Evolutionary conservation across 345 rosid species (phyloP), one percentile per base, ranked within the genome.

Genomic region (Moringa oleifera): DNA sequence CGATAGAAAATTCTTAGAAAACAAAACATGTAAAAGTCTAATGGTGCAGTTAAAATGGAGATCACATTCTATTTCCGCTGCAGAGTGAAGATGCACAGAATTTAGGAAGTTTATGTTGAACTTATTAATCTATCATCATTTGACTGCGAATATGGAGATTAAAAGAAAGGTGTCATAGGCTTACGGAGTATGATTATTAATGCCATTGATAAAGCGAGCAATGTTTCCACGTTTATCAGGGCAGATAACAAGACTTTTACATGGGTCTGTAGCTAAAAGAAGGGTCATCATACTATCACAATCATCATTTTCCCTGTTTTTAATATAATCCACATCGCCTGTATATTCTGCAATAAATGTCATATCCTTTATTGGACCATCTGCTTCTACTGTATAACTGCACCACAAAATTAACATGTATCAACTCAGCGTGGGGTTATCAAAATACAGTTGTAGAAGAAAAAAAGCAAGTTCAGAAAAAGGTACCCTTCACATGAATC

Each of bases 201-300:
- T 87, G 73, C 98, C 95, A 67, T 78, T 92, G 75, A 87, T 73
- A 79, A 92, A 92, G 63, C 95, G 90, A 62, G 95, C 85, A 70
- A 91, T 76, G 79, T 91, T 91, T 77, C 92, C 96, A 76, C 76
- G 82, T 77, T 81, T 85, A 72, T 91, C 96, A 19, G 96, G 92
- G 68, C 96, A 91, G 53, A 91, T 89, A 61, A 89, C 90, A 57
- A 91, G 91, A 71, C 85, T 76, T 64, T 74, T 78, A 28, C 80
- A 86, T 61, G 88, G 78, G 62, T 89, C 80, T 51, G 70, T 79
- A 50, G 92, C 80, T 62, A 80, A 66, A 64, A 91, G 90, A 57
- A 91, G 92, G 59, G 98, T 89, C 98, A 91, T 91, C 76, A 89
- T 77, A 77, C 92, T 85, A 70, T 91, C 98, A 61, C 98, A 85